Base-by-base conservation (phyloP, 352 stramenopile genomes). In the Pelagophyceae sp. region DNA sequence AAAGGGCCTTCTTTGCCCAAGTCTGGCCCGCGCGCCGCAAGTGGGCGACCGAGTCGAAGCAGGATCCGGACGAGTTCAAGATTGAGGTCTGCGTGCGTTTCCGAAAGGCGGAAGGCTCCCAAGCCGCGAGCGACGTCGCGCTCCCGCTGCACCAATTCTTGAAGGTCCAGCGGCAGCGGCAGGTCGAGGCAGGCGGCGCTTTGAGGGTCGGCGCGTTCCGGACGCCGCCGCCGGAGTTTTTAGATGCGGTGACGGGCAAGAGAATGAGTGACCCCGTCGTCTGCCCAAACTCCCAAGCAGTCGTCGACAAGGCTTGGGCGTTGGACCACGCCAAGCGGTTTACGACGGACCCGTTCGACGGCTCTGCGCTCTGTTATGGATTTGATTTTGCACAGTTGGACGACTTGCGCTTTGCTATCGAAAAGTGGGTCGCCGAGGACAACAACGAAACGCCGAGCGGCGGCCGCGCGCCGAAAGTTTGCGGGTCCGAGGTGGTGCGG, bases 81-180 rank as follows among this genome's bases (percentile, higher is more conserved):
- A 78, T 78, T 32, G 38, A 78, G 60, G 75, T 78, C 29, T 69
- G 63, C 33, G 32, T 45, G 6, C 54, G 75, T 31, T 78, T 78
- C 75, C 40, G 75, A 27, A n/a, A n/a, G n/a, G n/a, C n/a, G n/a
- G n/a, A n/a, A n/a, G 45, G 45, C 11, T 23, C 11, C 45, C n/a
- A 3, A 3, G 33, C 29, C 6, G 11, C 61, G 29, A 15, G 3
- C 3, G 61, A 37, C 61, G 65, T 79, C 45, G 32, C 67, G 60
- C 76, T 79, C 31, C 76, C 76, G 45, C 76, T 79, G n/a, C 76
- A 79, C 63, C 76, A 79, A 65, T 61, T 61, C 40, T 65, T 79
- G 1, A 51, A 63, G 31, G 31, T 79, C 2, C 63, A 71, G 63
- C 33, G 76, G 29, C 61, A 79, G 33, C 63, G 65, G 76, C 64